phyloP scores from a whole-genome alignment of 345 rosid genomes.

The Lumnitzera racemosa region DNA sequence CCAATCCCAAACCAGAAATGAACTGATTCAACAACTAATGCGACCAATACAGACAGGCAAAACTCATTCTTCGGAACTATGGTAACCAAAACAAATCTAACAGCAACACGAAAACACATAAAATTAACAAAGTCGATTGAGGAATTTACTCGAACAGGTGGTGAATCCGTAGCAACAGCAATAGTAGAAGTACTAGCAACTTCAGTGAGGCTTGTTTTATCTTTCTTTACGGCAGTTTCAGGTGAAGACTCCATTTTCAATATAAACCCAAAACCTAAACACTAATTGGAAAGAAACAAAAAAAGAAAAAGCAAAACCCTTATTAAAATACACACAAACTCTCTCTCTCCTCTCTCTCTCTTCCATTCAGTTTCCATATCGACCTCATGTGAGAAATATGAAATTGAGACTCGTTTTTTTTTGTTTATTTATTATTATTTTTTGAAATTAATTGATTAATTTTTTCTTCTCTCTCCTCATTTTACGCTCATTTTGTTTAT shows the following conservation, averaged over 20 bases:
- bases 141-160: conserved; percentile 33
- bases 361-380: no score
- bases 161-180: conserved; percentile 13
- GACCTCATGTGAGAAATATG: no score
- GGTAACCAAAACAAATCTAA: background rate
- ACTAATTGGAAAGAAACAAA: background rate
- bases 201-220: conserved; percentile 1
- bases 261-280: conserved; percentile 8
- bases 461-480: no score
- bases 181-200: background rate
- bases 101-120: background rate
- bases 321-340: background rate
- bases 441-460: no score
- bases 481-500: no score
- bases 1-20: no score
- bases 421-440: no score
- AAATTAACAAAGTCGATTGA: background rate
- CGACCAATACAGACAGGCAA: no score
- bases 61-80: no score
- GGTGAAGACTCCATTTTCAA: conserved; percentile 23
- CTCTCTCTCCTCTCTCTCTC: background rate
- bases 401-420: no score
- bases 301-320: background rate
- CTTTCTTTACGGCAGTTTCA: background rate
- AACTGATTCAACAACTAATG: no score